Evolutionary conservation across 352 stramenopile species (phyloP), one percentile per base, ranked within the genome.

Genomic region (Globisporangium nunn): DNA sequence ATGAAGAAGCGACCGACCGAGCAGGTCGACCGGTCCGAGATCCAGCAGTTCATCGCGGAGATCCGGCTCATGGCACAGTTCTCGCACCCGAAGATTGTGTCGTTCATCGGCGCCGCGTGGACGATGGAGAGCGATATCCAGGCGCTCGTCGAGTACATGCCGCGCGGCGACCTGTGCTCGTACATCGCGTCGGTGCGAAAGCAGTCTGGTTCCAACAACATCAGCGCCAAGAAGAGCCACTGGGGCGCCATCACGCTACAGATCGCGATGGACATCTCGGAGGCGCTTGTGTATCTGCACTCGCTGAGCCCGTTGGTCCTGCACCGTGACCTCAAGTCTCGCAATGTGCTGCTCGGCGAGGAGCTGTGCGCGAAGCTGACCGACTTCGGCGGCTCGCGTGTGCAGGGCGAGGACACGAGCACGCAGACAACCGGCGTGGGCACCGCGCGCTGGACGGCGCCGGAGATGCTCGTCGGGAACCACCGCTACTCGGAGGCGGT

Each of bases 371-470:
- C 72, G 45, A 84, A 81, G 61, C 47, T 84, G n/a, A 67, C 57
- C 4, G 74, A 84, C 43, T 84, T 84, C 55, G 74, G 71, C 18
- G 68, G 71, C 33, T 74, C 74, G 40, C 69, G 70, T 2, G 66
- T 67, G 33, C 56, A 68, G 28, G 64, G 68, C 41, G 58, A 70
- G 15, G 46, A 60, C 11, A 54, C 80, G 41, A 41, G 64, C 2
- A 72, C 62, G 2, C 80, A 82, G 71, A 78, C 64, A 1, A 55
- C 62, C 2, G 61, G 60, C 8, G 54, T 78, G 7, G 81, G 79
- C 5, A 92, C 81, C 4, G 79, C 72, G 43, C 78, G 78, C 23
- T 87, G 79, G 79, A 67, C 77, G 31, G 75, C 79, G 6, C 77
- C 79, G 0, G 79, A 90, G 50, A 59, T 87, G 28, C 67, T 97